phyloP scores from a whole-genome alignment of 805 yeast genomes.

The Zygosaccharomyces gambellarensis region DNA sequence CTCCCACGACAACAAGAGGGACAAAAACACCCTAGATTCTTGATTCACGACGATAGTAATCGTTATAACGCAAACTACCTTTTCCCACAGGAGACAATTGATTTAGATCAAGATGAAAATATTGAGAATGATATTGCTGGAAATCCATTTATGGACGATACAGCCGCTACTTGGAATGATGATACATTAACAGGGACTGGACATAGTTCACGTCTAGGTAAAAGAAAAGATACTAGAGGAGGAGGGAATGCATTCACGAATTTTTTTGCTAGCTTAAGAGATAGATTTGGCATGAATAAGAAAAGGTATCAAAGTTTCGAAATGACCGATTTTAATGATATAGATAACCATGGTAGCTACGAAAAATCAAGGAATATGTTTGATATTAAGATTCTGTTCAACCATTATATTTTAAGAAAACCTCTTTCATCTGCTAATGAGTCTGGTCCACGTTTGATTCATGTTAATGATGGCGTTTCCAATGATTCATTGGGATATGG shows the following conservation, averaged over 20 bases:
- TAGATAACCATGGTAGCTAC: constrained; percentile 23
- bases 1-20: constrained; percentile 8
- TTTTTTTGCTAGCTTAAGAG: constrained; percentile 17
- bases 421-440: constrained; percentile 8
- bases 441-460: constrained; percentile 59
- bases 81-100: constrained; percentile 34
- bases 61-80: constrained; percentile 11
- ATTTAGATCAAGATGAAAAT: constrained; percentile 32
- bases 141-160: constrained; percentile 25
- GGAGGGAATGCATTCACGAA: constrained; percentile 19
- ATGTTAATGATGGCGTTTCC: constrained; percentile 56
- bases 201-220: constrained; percentile 14
- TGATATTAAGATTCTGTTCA: constrained; percentile 38
- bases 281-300: constrained; percentile 10
- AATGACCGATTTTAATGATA: constrained; percentile 29
- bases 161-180: constrained; percentile 15
- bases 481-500: constrained; percentile 55
- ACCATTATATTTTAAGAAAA: constrained; percentile 34
- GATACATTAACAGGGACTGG: constrained; percentile 8
- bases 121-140: constrained; percentile 37
- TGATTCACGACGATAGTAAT: constrained; percentile 9
- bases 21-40: neutral
- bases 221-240: constrained; percentile 10
- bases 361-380: constrained; percentile 35
- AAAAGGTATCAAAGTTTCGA: constrained; percentile 25